Evolutionary conservation across 2,329 filamentous ascomycete genomes (phyloP).

Genomic region (Penicillium sp.): DNA sequence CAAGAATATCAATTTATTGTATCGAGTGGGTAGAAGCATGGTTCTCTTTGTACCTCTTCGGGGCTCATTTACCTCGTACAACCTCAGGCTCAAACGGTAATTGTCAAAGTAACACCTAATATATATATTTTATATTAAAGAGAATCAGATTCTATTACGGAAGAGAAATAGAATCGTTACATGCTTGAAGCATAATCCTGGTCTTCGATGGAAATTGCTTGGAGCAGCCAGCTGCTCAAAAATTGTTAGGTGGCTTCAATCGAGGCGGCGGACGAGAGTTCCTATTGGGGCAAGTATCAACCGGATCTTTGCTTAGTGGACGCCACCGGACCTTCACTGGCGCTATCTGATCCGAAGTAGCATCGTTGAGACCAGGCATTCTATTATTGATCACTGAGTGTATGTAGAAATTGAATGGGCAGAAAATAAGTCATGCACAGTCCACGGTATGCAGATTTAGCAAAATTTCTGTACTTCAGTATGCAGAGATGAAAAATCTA

Average conservation of each 20-base stretch:
- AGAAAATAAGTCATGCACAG: no score
- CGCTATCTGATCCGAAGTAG: constrained; percentile 1
- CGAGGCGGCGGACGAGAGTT: neutral
- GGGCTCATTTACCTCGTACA: no score
- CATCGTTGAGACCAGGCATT: neutral
- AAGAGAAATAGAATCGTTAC: neutral
- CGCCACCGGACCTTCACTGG: neutral
- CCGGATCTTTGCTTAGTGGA: neutral
- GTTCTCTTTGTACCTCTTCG: neutral
- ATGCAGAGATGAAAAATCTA: no score
- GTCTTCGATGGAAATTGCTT: neutral
- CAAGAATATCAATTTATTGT: neutral
- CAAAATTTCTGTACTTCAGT: no score
- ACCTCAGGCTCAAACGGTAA: no score
- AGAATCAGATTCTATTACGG: neutral
- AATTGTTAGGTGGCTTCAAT: neutral
- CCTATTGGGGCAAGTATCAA: constrained; percentile 1
- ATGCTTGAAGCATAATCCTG: neutral
- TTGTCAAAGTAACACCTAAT: no score
- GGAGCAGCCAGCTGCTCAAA: neutral
- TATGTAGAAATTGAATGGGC: no score
- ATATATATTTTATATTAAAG: no score
- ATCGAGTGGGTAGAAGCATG: neutral
- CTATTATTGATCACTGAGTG: no score
- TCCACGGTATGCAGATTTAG: no score